Percentiles rank a stretch among this genome's conserved stretches.
Conservation (phyloP, 257 asterid genomes). For the Penstemon eatonii region DNA sequence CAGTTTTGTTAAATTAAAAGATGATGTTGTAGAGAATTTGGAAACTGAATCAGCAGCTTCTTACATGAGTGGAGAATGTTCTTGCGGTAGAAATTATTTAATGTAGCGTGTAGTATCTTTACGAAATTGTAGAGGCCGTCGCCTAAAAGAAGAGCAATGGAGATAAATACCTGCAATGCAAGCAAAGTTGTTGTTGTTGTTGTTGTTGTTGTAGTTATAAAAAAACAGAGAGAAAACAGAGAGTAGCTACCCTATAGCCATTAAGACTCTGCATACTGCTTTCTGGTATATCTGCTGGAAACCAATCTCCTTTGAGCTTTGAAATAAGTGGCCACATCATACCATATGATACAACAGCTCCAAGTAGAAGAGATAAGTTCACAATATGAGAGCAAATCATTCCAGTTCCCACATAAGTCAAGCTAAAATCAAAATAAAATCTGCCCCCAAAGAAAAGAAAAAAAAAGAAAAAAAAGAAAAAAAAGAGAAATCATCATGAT, state of each 20-base stretch:
- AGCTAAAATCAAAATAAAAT: conserved; percentile 86
- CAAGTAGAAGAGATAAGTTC: conserved; percentile 79
- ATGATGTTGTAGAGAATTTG: too few relatives aligned
- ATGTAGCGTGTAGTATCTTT: conserved; percentile 55
- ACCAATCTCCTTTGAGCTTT: conserved; percentile 74
- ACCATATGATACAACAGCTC: conserved; percentile 83
- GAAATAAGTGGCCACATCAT: conserved; percentile 81
- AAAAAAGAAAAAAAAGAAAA: neutral
- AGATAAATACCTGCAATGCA: conserved; percentile 75
- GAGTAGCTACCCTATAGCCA: conserved; percentile 63
- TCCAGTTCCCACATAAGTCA: conserved; percentile 90
- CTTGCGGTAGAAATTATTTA: conserved; percentile 34
- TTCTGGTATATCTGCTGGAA: conserved; percentile 61
- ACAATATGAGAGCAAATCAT: conserved; percentile 92
- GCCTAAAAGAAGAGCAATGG: conserved; percentile 82
- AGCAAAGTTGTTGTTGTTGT: neutral
- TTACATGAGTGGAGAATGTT: too few relatives aligned
- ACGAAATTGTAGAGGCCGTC: conserved; percentile 81
- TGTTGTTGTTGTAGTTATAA: neutral
- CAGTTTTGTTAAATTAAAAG: neutral
- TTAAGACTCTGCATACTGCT: conserved; percentile 76
- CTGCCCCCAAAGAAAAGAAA: conserved; percentile 32
- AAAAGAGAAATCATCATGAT: too few relatives aligned
- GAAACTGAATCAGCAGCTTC: too few relatives aligned
- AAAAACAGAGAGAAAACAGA: conserved; percentile 18